Evolutionary conservation across 495 filamentous ascomycete genomes (phyloP).

Genomic region (Aspergillus olivimuriae): DNA sequence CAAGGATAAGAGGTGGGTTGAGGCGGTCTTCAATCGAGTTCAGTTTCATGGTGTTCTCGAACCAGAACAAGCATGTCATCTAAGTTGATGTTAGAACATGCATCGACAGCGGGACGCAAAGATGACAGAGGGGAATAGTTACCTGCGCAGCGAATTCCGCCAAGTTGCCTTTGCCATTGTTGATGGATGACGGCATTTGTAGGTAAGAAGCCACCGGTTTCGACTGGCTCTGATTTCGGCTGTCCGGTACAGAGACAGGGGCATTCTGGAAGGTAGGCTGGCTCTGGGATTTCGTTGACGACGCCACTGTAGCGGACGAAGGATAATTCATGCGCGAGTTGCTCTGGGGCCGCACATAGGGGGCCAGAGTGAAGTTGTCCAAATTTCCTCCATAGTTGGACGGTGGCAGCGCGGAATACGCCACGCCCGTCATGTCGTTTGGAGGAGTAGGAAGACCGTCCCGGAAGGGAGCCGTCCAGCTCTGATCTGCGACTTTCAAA

Average conservation of each 20-base stretch:
- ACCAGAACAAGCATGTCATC: slow-evolving; percentile 98
- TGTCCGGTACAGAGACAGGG: slow-evolving; percentile 14
- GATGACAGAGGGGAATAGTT: slow-evolving; percentile 13
- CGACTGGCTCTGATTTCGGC: slow-evolving; percentile 26
- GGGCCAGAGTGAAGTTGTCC: slow-evolving; percentile 22
- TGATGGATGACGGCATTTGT: slow-evolving; percentile 68
- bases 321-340: slow-evolving; percentile 21
- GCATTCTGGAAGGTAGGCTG: slow-evolving; percentile 21
- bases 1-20: slow-evolving; percentile 46
- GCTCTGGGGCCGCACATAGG: slow-evolving; percentile 19
- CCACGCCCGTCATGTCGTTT: slow-evolving; percentile 43
- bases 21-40: slow-evolving; percentile 62
- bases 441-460: slow-evolving; percentile 48
- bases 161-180: slow-evolving; percentile 62
- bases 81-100: slow-evolving; percentile 27
- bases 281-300: slow-evolving; percentile 20
- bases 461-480: slow-evolving; percentile 35
- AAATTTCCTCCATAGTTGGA: slow-evolving; percentile 29
- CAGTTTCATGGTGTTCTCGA: slow-evolving; percentile 77
- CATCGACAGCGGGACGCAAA: background rate
- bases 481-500: slow-evolving; percentile 14
- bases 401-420: slow-evolving; percentile 33
- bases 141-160: slow-evolving; percentile 81
- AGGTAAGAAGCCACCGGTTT: slow-evolving; percentile 55
- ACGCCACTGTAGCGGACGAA: slow-evolving; percentile 9